Evolutionary conservation across 1,139 yeast species (phyloP), one percentile per base, ranked within the genome.

Genomic region (Geotrichum reessii): DNA sequence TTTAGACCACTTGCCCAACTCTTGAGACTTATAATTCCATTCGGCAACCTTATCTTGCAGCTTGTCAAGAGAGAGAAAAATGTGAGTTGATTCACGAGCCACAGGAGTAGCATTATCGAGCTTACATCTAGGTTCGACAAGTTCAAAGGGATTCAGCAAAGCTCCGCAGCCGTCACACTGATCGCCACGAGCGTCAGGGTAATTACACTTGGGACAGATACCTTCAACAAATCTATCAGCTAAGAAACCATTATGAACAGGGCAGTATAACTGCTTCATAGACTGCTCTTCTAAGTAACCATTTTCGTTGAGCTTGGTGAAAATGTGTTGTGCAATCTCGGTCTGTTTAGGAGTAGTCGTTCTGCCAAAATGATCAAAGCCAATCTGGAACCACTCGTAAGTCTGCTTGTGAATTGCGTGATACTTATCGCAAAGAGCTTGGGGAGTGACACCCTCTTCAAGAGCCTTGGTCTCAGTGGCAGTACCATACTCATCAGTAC

Each of bases 171-270:
- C 87, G 74, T 93, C 99, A 81, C 99, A 93, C 78, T 93, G 99
- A 73, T 93, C 99, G 66, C 99, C 99, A 73, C 99, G 85, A 46
- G 99, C 99, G 73, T 93, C 99, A 63, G 87, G 96, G 70, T 91
- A 93, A 50, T 79, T 81, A 78, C 99, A 93, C 74, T 86, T 86
- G 62, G 99, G 99, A 78, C 99, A 93, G 56, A 85, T 89, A 65
- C 99, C 99, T 76, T 95, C 98, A 47, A 93, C 99, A 70, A 84
- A 93, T 74, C 99, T 81, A 73, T 93, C 99, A 58, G 99, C 99
- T 64, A 93, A 80, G 76, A 85, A 93, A 6, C 96, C 92, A 48
- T 90, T 79, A 75, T 93, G 99, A 58, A 80, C 83, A 61, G 90
- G 89, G 77, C 99, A 95, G 76, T 86, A 93, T 62, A 93, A 79